phyloP scores from a whole-genome alignment of 163 green algal species.

The Chlorella variabilis region DNA sequence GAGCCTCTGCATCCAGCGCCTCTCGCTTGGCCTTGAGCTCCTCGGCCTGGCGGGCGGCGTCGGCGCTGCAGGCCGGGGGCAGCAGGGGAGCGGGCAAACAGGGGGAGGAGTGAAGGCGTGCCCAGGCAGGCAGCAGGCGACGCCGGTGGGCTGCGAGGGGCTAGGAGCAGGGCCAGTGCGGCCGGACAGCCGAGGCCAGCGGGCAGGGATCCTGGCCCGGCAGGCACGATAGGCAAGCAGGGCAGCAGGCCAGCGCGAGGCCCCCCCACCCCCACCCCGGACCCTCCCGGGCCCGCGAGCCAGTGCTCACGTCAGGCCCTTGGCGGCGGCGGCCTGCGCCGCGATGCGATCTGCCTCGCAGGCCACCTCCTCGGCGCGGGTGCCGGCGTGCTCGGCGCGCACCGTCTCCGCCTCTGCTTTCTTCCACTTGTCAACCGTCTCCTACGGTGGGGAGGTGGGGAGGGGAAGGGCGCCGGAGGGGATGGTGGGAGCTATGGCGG shows the following conservation, averaged over 20 bases:
- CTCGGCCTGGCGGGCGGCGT: constrained; percentile 14
- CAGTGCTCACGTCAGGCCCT: constrained; percentile 31
- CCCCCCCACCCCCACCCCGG: neutral
- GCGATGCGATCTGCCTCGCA: constrained; percentile 26
- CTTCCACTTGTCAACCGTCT: constrained; percentile 37
- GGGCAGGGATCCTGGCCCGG: neutral
- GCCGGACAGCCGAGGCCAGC: no score
- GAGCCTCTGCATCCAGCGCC: neutral
- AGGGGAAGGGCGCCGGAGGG: neutral
- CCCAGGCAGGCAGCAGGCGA: no score
- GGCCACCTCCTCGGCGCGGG: constrained; percentile 35
- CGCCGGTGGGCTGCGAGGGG: no score
- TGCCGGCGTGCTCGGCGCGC: constrained; percentile 35
- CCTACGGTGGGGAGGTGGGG: neutral
- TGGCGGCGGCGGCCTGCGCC: constrained; percentile 18
- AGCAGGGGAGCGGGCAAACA: neutral
- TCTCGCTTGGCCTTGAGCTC: neutral
- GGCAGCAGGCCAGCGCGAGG: no score
- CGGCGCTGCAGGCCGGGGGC: neutral
- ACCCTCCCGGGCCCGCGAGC: no score
- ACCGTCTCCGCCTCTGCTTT: constrained; percentile 47
- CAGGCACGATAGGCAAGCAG: neutral
- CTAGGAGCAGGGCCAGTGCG: no score
- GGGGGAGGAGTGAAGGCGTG: neutral
- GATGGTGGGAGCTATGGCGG: neutral